Evolutionary conservation across 306 rosid genomes (phyloP).

Genomic region (Citrullus mucosospermus): DNA sequence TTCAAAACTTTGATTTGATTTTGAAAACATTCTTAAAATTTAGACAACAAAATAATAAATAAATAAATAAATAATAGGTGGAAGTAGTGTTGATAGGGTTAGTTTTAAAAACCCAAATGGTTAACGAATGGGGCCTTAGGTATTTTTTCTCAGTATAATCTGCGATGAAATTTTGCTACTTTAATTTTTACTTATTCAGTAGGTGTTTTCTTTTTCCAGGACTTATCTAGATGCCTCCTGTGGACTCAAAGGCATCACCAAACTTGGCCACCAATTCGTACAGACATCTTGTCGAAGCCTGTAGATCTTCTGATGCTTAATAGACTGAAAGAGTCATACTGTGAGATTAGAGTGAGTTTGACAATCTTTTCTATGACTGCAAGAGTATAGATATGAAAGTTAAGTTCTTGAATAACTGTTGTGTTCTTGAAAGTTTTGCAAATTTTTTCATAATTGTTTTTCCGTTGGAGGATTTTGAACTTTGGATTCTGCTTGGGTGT

Average conservation of each 20-base stretch:
- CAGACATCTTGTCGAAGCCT: conserved; percentile 73
- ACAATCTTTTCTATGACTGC: not conserved
- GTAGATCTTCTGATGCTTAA: conserved; percentile 76
- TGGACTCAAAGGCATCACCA: conserved; percentile 98
- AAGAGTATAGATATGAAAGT: not conserved
- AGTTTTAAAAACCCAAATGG: not conserved
- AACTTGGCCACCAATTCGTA: conserved; percentile 90
- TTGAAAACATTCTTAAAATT: too few relatives aligned
- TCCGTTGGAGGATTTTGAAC: not conserved
- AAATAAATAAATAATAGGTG: too few relatives aligned
- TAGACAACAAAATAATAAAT: too few relatives aligned
- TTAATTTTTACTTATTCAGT: not conserved
- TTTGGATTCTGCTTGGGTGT: not conserved
- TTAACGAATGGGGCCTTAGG: not conserved
- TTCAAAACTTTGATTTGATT: too few relatives aligned
- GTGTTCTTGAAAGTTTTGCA: not conserved
- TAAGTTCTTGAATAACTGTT: not conserved
- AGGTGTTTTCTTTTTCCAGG: conserved; percentile 34
- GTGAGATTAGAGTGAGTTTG: conserved; percentile 73
- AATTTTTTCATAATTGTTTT: not conserved
- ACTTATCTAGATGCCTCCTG: conserved; percentile 80
- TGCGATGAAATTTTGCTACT: not conserved
- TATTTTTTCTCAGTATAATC: not conserved
- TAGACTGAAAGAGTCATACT: conserved; percentile 70
- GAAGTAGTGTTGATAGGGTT: too few relatives aligned